Evolutionary conservation across 495 filamentous ascomycete species (phyloP).

Genomic region (Beverwykella pulmonaria): DNA sequence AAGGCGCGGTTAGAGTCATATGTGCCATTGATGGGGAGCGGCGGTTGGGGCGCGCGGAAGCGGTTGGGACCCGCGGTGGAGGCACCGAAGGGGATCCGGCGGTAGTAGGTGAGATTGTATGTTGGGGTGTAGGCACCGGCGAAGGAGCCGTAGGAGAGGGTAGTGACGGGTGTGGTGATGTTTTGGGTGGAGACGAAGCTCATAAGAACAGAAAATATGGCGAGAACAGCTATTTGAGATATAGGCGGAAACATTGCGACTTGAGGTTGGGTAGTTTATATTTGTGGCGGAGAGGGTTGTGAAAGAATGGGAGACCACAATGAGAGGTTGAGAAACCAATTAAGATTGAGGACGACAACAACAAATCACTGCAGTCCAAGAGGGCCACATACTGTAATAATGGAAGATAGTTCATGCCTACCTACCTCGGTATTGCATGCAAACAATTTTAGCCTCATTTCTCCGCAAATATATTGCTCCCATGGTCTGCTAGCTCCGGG

Average conservation of each 20-base stretch:
- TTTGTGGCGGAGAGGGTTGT: no score
- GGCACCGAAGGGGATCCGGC: constrained; percentile 62
- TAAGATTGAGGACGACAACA: no score
- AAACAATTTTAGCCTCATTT: constrained; percentile 19
- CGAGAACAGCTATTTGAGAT: no score
- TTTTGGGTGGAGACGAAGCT: not conserved
- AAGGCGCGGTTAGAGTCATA: constrained; percentile 62
- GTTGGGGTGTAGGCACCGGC: constrained; percentile 56
- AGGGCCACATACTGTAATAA: no score
- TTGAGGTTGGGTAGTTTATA: no score
- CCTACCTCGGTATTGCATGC: no score
- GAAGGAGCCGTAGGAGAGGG: constrained; percentile 61
- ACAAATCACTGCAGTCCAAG: no score
- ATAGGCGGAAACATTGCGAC: no score
- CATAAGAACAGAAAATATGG: no score
- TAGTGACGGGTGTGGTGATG: not conserved
- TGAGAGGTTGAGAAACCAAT: not conserved
- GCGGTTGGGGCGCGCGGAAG: constrained; percentile 60
- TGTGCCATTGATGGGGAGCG: constrained; percentile 50
- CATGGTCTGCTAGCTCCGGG: not conserved
- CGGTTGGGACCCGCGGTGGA: constrained; percentile 58
- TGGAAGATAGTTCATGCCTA: no score
- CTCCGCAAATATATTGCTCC: constrained; percentile 18
- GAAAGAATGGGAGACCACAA: not conserved
- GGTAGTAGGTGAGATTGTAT: constrained; percentile 59